These are phyloP conservation scores for Moringa oleifera DNA, from an alignment of 345 rosid species.

Conservation along the genomic window DNA sequence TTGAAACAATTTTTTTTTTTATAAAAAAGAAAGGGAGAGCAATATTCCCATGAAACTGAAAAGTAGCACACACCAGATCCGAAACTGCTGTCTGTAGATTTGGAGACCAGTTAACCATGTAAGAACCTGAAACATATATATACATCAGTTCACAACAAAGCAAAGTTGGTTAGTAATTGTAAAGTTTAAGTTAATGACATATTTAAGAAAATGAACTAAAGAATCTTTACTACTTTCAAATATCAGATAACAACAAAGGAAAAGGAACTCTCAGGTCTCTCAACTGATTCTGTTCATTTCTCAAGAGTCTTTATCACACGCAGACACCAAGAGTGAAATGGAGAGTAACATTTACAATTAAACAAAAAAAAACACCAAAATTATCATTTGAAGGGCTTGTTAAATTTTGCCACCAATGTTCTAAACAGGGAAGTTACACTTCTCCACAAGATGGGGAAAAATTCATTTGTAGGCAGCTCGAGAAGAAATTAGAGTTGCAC, in stretches of 20 bases:
- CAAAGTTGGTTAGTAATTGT: not conserved
- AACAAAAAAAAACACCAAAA: too few relatives aligned
- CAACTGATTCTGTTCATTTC: not conserved
- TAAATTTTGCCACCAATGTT: too few relatives aligned
- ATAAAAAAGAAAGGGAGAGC: not conserved
- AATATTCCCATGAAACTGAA: slow-evolving; percentile 19
- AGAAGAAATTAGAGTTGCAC: too few relatives aligned
- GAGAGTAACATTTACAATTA: not conserved
- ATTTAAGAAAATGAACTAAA: not conserved
- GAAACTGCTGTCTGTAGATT: slow-evolving; percentile 98
- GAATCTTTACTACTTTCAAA: not conserved
- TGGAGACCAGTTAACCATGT: slow-evolving; percentile 99
- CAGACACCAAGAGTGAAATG: not conserved
- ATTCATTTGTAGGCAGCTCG: too few relatives aligned
- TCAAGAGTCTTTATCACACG: too few relatives aligned
- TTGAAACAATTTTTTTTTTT: too few relatives aligned
- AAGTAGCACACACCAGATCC: slow-evolving; percentile 68
- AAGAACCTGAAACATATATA: slow-evolving; percentile 58
- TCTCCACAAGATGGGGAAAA: too few relatives aligned
- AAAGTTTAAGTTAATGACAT: not conserved
- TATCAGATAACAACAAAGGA: not conserved
- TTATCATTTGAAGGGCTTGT: too few relatives aligned
- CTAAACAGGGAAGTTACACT: too few relatives aligned
- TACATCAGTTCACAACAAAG: slow-evolving; percentile 15
- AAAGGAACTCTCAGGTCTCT: not conserved